Conservation (phyloP, 139 green algal species). For the Chlamydomonas sp. region DNA sequence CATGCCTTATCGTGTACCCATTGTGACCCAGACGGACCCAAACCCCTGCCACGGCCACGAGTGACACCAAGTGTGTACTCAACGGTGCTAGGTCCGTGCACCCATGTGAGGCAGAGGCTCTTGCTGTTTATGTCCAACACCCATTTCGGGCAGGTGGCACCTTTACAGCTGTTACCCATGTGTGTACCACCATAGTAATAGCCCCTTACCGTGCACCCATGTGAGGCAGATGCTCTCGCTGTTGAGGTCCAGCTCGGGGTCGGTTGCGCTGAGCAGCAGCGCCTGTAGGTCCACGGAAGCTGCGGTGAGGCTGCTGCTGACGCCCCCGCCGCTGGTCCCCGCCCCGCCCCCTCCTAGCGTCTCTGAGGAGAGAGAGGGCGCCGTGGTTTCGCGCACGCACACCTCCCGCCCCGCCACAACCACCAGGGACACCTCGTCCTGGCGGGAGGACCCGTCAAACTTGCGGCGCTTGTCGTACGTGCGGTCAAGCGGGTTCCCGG, state of each 20-base stretch:
- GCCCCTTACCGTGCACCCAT: conserved; percentile 48
- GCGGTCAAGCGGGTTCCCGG: conserved; percentile 50
- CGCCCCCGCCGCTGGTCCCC: not conserved
- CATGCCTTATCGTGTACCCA: too few species aligned
- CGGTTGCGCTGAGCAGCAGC: conserved; percentile 52
- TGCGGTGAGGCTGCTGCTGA: not conserved
- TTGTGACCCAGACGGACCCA: too few species aligned
- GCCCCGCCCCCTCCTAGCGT: not conserved
- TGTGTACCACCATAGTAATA: not conserved
- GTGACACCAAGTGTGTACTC: too few species aligned
- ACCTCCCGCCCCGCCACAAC: conserved; percentile 59
- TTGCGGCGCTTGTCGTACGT: conserved; percentile 32
- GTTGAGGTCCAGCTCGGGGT: conserved; percentile 61
- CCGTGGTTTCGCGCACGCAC: conserved; percentile 40
- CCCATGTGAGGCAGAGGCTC: too few species aligned
- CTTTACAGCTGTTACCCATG: too few species aligned
- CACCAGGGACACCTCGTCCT: conserved; percentile 56
- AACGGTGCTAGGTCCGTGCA: too few species aligned
- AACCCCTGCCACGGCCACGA: too few species aligned
- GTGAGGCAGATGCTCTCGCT: conserved; percentile 55
- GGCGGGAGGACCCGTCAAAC: conserved; percentile 47
- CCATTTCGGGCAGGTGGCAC: too few species aligned
- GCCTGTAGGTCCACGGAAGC: conserved; percentile 56
- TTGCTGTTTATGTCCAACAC: too few species aligned
- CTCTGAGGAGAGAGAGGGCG: not conserved